These are phyloP conservation scores for Backusella tuberculispora DNA, from an alignment of 192 early-diverging fungal genomes.

Conservation along the genomic window DNA sequence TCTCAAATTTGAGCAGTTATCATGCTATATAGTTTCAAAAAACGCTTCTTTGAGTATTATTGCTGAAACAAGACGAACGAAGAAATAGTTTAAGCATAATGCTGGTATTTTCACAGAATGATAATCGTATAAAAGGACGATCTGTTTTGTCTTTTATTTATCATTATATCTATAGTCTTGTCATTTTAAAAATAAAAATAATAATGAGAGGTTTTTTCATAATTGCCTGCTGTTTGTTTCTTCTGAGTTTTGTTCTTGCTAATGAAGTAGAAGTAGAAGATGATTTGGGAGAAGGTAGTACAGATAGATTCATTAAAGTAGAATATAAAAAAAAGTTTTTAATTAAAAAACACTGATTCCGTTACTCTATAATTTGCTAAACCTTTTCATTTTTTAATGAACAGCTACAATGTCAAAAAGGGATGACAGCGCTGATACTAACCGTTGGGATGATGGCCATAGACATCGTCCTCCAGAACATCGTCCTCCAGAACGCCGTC, in stretches of 20 bases:
- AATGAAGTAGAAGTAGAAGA: background rate
- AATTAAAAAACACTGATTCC: background rate
- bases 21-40: too few relatives aligned
- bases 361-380: too few relatives aligned
- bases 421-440: background rate
- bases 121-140: background rate
- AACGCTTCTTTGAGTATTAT: background rate
- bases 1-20: too few relatives aligned
- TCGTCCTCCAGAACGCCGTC: background rate
- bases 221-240: background rate
- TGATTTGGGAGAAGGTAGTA: background rate
- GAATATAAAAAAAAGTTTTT: background rate
- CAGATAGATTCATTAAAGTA: background rate
- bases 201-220: background rate
- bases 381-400: too few relatives aligned
- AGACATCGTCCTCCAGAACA: background rate
- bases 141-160: background rate
- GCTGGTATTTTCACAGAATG: background rate
- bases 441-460: background rate
- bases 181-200: background rate
- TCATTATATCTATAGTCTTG: background rate
- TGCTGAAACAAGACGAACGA: background rate
- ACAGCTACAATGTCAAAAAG: too few relatives aligned
- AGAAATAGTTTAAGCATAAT: background rate
- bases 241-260: background rate